Evolutionary conservation across 2,329 filamentous ascomycete genomes (phyloP).

Genomic region (Neonectria sp.): DNA sequence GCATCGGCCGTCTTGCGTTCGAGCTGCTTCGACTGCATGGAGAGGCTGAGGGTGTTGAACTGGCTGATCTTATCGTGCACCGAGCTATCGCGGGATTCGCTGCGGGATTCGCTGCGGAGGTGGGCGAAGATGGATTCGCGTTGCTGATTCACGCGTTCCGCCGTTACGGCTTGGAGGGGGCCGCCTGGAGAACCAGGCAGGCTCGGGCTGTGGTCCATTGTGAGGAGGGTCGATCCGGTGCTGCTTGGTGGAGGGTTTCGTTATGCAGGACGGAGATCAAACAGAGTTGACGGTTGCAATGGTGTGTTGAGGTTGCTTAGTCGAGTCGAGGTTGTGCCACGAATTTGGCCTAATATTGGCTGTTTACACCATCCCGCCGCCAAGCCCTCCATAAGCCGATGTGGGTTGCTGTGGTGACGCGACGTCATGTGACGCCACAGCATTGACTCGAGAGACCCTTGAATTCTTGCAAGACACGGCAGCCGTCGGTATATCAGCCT

Average conservation of each 20-base stretch:
- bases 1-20: conserved; percentile 77
- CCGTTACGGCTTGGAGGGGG: conserved; percentile 73
- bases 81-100: conserved; percentile 67
- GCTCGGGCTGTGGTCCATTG: conserved; percentile 56
- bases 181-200: conserved; percentile 69
- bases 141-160: conserved; percentile 73
- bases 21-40: conserved; percentile 71
- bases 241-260: conserved; percentile 11
- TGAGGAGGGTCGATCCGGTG: conserved; percentile 11
- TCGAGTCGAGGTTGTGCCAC: conserved; percentile 16
- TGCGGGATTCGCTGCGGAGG: conserved; percentile 51
- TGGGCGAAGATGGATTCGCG: conserved; percentile 56
- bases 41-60: conserved; percentile 78
- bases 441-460: not conserved
- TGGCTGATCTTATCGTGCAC: conserved; percentile 79
- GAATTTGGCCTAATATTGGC: conserved; percentile 22
- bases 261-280: conserved; percentile 25
- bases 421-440: conserved; percentile 40
- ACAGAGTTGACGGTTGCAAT: conserved; percentile 34
- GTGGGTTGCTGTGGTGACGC: conserved; percentile 42
- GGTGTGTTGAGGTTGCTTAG: conserved; percentile 32
- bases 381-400: conserved; percentile 31
- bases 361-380: conserved; percentile 47
- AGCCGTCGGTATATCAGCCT: conserved; percentile 32
- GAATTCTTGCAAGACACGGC: conserved; percentile 5